Evolutionary conservation across 768 basidiomycete genomes (phyloP).

Genomic region (Mrakia hoshinonis): DNA sequence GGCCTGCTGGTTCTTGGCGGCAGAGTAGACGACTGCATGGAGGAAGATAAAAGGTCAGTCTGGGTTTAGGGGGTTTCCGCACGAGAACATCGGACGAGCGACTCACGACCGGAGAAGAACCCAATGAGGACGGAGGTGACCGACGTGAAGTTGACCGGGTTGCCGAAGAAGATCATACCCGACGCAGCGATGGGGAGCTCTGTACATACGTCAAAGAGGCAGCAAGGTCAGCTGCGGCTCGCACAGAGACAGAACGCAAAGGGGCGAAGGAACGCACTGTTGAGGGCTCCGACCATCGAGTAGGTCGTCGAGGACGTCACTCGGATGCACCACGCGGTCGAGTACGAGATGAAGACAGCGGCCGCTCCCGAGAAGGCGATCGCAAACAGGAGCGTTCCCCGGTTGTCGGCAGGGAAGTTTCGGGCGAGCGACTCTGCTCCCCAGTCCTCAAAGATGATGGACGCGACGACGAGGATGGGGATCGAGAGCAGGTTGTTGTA

Average conservation of each 20-base stretch:
- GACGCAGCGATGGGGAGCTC: constrained; percentile 87
- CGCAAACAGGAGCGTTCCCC: constrained; percentile 67
- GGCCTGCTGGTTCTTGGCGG: constrained; percentile 90
- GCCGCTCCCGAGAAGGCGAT: constrained; percentile 96
- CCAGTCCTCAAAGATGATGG: constrained; percentile 84
- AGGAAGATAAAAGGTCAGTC: constrained; percentile 8
- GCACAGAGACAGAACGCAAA: neutral
- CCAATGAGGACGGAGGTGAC: constrained; percentile 79
- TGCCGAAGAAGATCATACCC: constrained; percentile 96
- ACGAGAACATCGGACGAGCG: neutral
- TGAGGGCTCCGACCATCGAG: constrained; percentile 46
- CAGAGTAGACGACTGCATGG: constrained; percentile 86
- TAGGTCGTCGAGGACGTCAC: constrained; percentile 97
- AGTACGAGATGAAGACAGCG: constrained; percentile 94
- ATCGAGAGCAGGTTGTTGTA: constrained; percentile 96
- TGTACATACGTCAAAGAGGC: neutral
- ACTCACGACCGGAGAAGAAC: constrained; percentile 45
- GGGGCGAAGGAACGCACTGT: constrained; percentile 30
- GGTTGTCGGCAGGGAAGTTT: constrained; percentile 81
- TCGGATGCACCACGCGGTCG: constrained; percentile 96
- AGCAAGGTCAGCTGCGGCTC: neutral
- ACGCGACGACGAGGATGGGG: constrained; percentile 74
- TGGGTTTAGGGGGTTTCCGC: neutral
- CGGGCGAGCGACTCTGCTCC: constrained; percentile 59
- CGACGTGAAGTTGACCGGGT: constrained; percentile 75